phyloP scores from a whole-genome alignment of 1,284 basidiomycete genomes.

The Ustilago loliicola region DNA sequence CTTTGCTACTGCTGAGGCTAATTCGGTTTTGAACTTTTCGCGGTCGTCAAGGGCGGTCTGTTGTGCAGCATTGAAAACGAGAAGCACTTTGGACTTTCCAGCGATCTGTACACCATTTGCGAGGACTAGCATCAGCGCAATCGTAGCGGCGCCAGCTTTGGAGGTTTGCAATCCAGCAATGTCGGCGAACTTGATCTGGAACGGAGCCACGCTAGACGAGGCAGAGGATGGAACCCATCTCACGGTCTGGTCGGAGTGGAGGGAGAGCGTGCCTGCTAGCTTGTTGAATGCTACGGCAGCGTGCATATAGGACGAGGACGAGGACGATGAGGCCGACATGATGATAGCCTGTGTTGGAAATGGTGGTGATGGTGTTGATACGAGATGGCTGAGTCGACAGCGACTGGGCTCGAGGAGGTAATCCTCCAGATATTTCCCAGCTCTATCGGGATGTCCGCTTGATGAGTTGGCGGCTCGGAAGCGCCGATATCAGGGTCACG shows the following conservation, averaged over 20 bases:
- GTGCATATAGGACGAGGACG: slow-evolving; percentile 46
- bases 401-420: not conserved
- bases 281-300: slow-evolving; percentile 57
- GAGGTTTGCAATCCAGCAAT: slow-evolving; percentile 58
- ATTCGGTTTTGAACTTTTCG: slow-evolving; percentile 58
- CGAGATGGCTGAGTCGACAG: slow-evolving; percentile 1
- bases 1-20: slow-evolving; percentile 51
- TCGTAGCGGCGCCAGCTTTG: slow-evolving; percentile 57
- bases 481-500: not conserved
- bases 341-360: slow-evolving; percentile 1
- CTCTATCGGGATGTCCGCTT: not conserved
- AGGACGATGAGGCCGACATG: slow-evolving; percentile 41
- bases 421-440: not conserved
- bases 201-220: slow-evolving; percentile 38
- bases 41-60: slow-evolving; percentile 51
- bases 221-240: slow-evolving; percentile 54
- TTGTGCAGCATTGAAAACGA: slow-evolving; percentile 57
- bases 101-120: slow-evolving; percentile 46
- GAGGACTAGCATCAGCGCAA: slow-evolving; percentile 59
- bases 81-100: slow-evolving; percentile 46
- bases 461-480: not conserved
- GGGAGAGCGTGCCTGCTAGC: slow-evolving; percentile 54
- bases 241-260: slow-evolving; percentile 36
- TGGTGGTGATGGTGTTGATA: slow-evolving; percentile 7
- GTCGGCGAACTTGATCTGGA: slow-evolving; percentile 41